Conservation (phyloP, 352 stramenopile genomes). For the Globisporangium recalcitrans region DNA sequence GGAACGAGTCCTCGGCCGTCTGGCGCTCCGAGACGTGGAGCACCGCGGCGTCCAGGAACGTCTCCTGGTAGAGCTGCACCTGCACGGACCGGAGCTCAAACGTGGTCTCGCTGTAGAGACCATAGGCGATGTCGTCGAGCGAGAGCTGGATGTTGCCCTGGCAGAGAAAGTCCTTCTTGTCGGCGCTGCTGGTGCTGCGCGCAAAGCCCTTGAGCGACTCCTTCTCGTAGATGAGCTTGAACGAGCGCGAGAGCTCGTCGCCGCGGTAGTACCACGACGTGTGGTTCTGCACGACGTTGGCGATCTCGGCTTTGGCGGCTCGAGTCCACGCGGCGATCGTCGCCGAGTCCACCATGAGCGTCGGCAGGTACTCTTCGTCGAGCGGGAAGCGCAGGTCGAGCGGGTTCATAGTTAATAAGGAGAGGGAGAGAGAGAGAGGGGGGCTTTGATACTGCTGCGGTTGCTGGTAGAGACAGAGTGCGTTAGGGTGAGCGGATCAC, state of each 20-base stretch:
- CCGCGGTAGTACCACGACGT: conserved; percentile 42
- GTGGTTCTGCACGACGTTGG: conserved; percentile 23
- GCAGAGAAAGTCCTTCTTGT: conserved; percentile 33
- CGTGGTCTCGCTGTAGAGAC: conserved; percentile 30
- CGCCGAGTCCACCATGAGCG: conserved; percentile 12
- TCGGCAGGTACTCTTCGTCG: conserved; percentile 1
- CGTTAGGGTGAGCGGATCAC: too few relatives aligned
- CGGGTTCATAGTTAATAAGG: conserved; percentile 5
- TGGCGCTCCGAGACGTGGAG: conserved; percentile 30
- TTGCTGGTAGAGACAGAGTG: neutral
- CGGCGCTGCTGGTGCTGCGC: conserved; percentile 14
- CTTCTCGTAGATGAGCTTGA: conserved; percentile 26
- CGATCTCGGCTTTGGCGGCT: conserved; percentile 29
- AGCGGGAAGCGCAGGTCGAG: conserved; percentile 13
- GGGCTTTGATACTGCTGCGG: neutral
- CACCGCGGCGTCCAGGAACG: conserved; percentile 43
- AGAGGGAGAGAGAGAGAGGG: too few relatives aligned
- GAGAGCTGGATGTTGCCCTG: conserved; percentile 26
- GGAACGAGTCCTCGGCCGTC: conserved; percentile 29
- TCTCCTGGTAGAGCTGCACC: conserved; percentile 39
- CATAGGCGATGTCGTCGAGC: conserved; percentile 35
- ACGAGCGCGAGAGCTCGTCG: conserved; percentile 27
- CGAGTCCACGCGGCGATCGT: conserved; percentile 26
- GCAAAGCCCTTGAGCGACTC: conserved; percentile 29
- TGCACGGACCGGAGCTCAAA: conserved; percentile 29